Evolutionary conservation across 2,329 filamentous ascomycete species (phyloP).

Genomic region (Kalmusia sp.): DNA sequence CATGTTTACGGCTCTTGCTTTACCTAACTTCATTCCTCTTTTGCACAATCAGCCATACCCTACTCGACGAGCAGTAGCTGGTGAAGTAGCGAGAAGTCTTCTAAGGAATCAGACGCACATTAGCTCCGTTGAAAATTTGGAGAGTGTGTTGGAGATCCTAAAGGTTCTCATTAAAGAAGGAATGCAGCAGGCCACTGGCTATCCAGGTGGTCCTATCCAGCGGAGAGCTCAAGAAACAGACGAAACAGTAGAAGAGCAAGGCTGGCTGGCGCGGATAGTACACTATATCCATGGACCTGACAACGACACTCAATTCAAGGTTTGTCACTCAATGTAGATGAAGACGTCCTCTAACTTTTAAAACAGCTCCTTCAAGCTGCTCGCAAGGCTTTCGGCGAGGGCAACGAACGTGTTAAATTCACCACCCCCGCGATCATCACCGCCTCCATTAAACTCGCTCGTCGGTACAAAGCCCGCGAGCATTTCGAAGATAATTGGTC

Average conservation of each 20-base stretch:
- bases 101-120: conserved; percentile 83
- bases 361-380: conserved; percentile 79
- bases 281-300: conserved; percentile 83
- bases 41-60: conserved; percentile 92
- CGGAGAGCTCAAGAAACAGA: conserved; percentile 85
- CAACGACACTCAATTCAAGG: conserved; percentile 92
- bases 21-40: conserved; percentile 90
- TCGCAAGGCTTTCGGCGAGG: conserved; percentile 85
- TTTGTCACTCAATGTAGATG: conserved; percentile 26
- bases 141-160: conserved; percentile 86
- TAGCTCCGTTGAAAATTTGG: conserved; percentile 77
- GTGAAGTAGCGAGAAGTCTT: conserved; percentile 83
- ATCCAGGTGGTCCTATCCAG: conserved; percentile 78
- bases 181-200: conserved; percentile 79
- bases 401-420: conserved; percentile 94
- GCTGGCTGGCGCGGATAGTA: conserved; percentile 91
- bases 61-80: conserved; percentile 87
- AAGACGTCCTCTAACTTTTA: conserved; percentile 21
- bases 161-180: conserved; percentile 95
- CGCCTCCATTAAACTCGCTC: conserved; percentile 85
- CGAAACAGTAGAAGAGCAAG: conserved; percentile 97
- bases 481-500: conserved; percentile 82
- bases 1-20: conserved; percentile 92
- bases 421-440: conserved; percentile 94
- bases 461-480: conserved; percentile 87